These are phyloP conservation scores for Licmophora abbreviata DNA, from an alignment of 108 stramenopile species.

Conservation along the genomic window DNA sequence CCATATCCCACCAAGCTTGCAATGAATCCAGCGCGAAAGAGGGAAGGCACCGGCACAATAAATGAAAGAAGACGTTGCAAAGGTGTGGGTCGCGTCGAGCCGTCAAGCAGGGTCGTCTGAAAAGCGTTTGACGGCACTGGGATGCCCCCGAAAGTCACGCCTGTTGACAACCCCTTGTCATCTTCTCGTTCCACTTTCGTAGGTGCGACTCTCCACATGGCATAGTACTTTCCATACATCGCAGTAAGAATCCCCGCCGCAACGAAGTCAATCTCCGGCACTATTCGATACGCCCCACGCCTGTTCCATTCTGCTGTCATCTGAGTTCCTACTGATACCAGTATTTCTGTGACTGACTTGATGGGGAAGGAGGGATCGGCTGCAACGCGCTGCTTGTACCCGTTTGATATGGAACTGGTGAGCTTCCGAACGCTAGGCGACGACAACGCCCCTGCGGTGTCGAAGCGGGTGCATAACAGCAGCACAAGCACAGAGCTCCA, in stretches of 20 bases:
- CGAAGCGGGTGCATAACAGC: too few relatives aligned
- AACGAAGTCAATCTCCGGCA: constrained; percentile 67
- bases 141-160: constrained; percentile 15
- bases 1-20: constrained; percentile 71
- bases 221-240: constrained; percentile 58
- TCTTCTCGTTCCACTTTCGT: constrained; percentile 9
- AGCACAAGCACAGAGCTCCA: too few relatives aligned
- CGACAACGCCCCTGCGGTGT: too few relatives aligned
- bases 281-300: constrained; percentile 35
- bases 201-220: constrained; percentile 73
- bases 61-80: constrained; percentile 39
- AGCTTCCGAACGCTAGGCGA: constrained; percentile 6
- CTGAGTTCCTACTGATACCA: constrained; percentile 62
- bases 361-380: constrained; percentile 65
- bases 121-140: constrained; percentile 76
- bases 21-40: constrained; percentile 63
- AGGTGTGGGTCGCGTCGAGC: constrained; percentile 34
- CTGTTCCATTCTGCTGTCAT: constrained; percentile 59
- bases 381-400: constrained; percentile 38
- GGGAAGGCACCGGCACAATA: constrained; percentile 45
- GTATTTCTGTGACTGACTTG: constrained; percentile 60
- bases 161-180: constrained; percentile 4
- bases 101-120: constrained; percentile 50
- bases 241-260: constrained; percentile 70
- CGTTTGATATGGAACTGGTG: constrained; percentile 20